Evolutionary conservation across 768 basidiomycete species (phyloP).

Genomic region (Phylloporus arenicola): DNA sequence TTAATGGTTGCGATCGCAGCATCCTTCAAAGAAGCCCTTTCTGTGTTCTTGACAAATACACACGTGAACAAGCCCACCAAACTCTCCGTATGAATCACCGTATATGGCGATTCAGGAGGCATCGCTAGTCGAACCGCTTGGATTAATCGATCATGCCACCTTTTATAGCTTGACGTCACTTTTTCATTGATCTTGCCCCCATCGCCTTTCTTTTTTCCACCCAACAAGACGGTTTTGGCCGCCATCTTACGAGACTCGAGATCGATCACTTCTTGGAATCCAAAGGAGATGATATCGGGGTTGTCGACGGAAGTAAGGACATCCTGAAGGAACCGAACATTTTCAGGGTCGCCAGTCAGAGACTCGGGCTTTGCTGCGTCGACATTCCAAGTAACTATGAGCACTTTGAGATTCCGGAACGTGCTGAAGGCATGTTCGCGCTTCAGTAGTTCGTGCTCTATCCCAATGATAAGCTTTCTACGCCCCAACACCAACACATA

Average conservation of each 20-base stretch:
- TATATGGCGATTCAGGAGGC: conserved; percentile 71
- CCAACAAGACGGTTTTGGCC: conserved; percentile 85
- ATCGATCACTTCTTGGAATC: conserved; percentile 95
- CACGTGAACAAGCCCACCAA: conserved; percentile 83
- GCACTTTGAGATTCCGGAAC: conserved; percentile 70
- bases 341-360: conserved; percentile 60
- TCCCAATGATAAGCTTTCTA: not conserved
- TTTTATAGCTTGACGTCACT: conserved; percentile 80
- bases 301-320: conserved; percentile 63
- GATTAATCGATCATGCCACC: conserved; percentile 81
- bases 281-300: conserved; percentile 90
- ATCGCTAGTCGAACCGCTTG: conserved; percentile 68
- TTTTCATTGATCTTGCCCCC: conserved; percentile 59
- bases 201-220: conserved; percentile 58
- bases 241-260: conserved; percentile 90
- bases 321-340: conserved; percentile 75
- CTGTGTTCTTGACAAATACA: conserved; percentile 65
- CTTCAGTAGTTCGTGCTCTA: conserved; percentile 73
- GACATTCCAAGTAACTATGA: conserved; percentile 90
- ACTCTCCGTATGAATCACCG: conserved; percentile 79
- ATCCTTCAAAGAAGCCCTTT: conserved; percentile 58
- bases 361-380: conserved; percentile 82
- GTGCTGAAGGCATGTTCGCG: conserved; percentile 72
- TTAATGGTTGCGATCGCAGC: conserved; percentile 78
- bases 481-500: not conserved